phyloP scores from a whole-genome alignment of 176 grass and related monocot genomes.

The Calamus simplicifolius region DNA sequence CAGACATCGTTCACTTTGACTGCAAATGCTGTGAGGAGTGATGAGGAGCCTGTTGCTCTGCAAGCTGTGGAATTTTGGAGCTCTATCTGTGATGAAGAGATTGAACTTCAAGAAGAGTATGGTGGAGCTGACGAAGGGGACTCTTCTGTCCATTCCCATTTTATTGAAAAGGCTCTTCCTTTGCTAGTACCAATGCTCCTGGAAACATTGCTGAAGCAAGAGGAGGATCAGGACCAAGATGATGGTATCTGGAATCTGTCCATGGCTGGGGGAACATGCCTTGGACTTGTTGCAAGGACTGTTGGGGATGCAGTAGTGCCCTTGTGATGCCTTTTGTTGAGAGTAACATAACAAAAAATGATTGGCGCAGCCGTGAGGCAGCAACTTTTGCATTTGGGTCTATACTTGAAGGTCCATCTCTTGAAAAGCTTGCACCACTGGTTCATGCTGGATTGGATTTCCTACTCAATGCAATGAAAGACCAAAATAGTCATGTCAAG shows the following conservation, averaged over 20 bases:
- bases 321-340: conserved; percentile 82
- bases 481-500: conserved; percentile 77
- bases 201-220: conserved; percentile 85
- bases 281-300: conserved; percentile 70
- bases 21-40: conserved; percentile 66
- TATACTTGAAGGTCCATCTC: conserved; percentile 83
- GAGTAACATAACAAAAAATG: conserved; percentile 67
- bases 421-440: conserved; percentile 56
- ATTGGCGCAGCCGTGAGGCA: conserved; percentile 67
- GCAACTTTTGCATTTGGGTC: conserved; percentile 97
- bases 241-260: conserved; percentile 78
- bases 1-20: conserved; percentile 68
- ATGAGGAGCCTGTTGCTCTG: conserved; percentile 62
- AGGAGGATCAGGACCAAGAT: conserved; percentile 92
- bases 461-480: conserved; percentile 68
- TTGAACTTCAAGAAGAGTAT: conserved; percentile 61
- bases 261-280: conserved; percentile 68
- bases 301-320: conserved; percentile 64
- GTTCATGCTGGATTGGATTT: conserved; percentile 62
- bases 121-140: conserved; percentile 54
- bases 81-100: conserved; percentile 85
- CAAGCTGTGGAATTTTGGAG: conserved; percentile 96
- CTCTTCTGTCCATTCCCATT: conserved; percentile 51
- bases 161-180: conserved; percentile 81
- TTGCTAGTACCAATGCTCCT: conserved; percentile 80